These are phyloP conservation scores for Mycena rebaudengoi DNA, from an alignment of 768 basidiomycete genomes.

Conservation along the genomic window DNA sequence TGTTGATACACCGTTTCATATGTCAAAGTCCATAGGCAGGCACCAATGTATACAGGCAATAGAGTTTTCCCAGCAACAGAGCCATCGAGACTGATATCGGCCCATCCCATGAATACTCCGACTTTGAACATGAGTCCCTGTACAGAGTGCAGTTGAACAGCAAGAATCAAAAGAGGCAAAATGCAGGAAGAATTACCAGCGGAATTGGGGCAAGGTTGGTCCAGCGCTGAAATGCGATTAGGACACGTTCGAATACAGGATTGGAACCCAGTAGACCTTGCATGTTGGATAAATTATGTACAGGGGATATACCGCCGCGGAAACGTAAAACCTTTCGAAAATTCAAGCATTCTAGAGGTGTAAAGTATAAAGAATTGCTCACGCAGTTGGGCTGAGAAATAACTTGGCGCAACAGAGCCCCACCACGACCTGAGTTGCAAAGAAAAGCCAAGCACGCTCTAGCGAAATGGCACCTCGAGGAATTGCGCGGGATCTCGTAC, in stretches of 20 bases:
- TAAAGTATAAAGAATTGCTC: too few relatives aligned
- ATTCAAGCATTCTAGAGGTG: too few relatives aligned
- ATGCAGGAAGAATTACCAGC: too few relatives aligned
- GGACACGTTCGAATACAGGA: too few relatives aligned
- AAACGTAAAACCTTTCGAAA: constrained; percentile 9
- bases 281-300: not conserved
- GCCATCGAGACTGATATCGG: constrained; percentile 31
- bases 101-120: constrained; percentile 44
- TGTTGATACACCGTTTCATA: constrained; percentile 45
- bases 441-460: constrained; percentile 34
- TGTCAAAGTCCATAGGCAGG: constrained; percentile 38
- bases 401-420: too few relatives aligned
- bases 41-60: constrained; percentile 34
- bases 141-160: too few relatives aligned
- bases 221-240: too few relatives aligned
- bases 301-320: not conserved
- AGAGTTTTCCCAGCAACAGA: constrained; percentile 34
- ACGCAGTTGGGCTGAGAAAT: too few relatives aligned
- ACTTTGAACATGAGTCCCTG: constrained; percentile 43
- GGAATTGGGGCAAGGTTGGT: too few relatives aligned
- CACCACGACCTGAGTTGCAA: too few relatives aligned
- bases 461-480: constrained; percentile 34
- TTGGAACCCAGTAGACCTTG: too few relatives aligned
- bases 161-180: too few relatives aligned
- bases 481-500: constrained; percentile 32